These are phyloP conservation scores for Russula sp. DNA, from an alignment of 768 basidiomycete genomes.

Conservation along the genomic window DNA sequence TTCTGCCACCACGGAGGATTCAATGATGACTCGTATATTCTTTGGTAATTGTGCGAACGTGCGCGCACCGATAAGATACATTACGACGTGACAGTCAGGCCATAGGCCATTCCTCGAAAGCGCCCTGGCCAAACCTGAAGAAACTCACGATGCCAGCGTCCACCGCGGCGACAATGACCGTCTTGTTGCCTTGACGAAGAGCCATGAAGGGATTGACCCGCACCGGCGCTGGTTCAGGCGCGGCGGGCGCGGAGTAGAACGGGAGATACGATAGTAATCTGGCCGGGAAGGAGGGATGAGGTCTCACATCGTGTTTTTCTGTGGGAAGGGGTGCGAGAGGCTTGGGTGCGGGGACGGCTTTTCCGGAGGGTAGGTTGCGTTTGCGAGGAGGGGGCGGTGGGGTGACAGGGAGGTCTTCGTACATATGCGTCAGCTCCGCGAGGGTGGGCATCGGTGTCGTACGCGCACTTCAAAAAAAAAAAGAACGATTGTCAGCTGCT, in stretches of 20 bases:
- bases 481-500: not conserved
- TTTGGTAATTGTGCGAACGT: not conserved
- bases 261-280: not conserved
- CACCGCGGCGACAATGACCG: conserved; percentile 78
- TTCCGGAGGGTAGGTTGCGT: conserved; percentile 21
- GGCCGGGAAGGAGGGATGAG: not conserved
- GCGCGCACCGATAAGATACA: not conserved
- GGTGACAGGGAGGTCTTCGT: conserved; percentile 55
- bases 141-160: conserved; percentile 86
- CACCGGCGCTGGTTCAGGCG: conserved; percentile 27
- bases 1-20: not conserved
- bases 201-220: conserved; percentile 70
- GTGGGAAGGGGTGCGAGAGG: not conserved
- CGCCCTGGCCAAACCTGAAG: conserved; percentile 80
- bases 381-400: conserved; percentile 57
- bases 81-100: conserved; percentile 6
- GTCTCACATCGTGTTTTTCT: not conserved
- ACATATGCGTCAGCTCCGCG: conserved; percentile 68
- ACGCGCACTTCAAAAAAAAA: conserved; percentile 51
- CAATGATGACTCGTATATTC: not conserved
- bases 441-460: conserved; percentile 79
- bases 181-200: conserved; percentile 80
- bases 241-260: not conserved
- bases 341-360: not conserved
- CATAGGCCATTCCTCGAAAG: conserved; percentile 84